phyloP scores from a whole-genome alignment of 257 asterid genomes.

The Ophiorrhiza pumila region DNA sequence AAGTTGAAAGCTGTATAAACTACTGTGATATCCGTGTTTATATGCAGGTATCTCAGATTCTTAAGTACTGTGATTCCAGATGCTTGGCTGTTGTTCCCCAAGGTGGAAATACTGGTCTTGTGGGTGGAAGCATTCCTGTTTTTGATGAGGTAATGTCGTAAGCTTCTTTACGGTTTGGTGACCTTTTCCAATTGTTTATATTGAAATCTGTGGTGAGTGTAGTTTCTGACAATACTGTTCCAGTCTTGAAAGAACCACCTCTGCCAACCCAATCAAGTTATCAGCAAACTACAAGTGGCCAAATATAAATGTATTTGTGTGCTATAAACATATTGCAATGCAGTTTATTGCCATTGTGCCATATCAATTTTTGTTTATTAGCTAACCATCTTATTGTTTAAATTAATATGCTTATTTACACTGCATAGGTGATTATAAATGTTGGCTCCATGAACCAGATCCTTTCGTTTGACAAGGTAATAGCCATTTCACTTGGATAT shows the following conservation, averaged over 20 bases:
- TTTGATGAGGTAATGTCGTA: conserved; percentile 72
- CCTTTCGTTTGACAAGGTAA: conserved; percentile 88
- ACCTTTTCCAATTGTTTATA: not conserved
- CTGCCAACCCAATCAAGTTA: not conserved
- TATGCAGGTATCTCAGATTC: conserved; percentile 84
- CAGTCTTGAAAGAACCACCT: not conserved
- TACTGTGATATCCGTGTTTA: not conserved
- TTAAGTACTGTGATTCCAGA: conserved; percentile 79
- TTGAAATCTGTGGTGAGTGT: not conserved
- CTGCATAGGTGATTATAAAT: conserved; percentile 77
- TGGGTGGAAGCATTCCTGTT: conserved; percentile 98
- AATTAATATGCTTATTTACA: conserved; percentile 16
- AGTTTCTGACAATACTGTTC: not conserved
- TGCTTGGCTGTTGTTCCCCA: conserved; percentile 96
- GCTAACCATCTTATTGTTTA: not conserved
- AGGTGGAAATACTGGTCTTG: conserved; percentile 99
- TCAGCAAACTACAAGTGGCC: not conserved
- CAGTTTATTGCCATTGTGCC: not conserved
- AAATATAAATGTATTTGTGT: not conserved
- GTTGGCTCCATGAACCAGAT: conserved; percentile 72
- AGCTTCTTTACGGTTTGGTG: not conserved
- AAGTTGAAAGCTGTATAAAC: not conserved
- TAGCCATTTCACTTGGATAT: conserved; percentile 3
- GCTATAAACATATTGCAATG: not conserved
- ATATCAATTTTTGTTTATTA: too few relatives aligned